Conservation (phyloP, 2,329 filamentous ascomycete genomes). For the Epichloe amarillans region DNA sequence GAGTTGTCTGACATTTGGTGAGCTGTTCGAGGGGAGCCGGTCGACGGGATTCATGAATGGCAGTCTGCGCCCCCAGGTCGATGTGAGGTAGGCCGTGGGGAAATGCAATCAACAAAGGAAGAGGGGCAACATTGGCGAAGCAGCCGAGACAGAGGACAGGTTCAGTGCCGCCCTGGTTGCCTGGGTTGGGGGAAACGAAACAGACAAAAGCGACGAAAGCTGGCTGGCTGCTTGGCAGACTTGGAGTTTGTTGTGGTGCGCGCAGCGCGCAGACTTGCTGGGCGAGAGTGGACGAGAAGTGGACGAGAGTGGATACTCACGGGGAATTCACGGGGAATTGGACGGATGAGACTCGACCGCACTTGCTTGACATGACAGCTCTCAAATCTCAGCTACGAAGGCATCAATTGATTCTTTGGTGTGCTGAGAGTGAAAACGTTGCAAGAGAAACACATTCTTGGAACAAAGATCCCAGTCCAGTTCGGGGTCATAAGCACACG, state of each 20-base stretch:
- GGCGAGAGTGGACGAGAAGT: too few relatives aligned
- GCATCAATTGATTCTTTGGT: too few relatives aligned
- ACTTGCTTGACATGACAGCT: too few relatives aligned
- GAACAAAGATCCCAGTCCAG: too few relatives aligned
- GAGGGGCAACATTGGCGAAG: background rate
- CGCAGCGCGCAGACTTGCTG: too few relatives aligned
- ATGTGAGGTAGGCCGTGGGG: background rate
- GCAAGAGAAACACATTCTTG: too few relatives aligned
- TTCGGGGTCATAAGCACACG: too few relatives aligned
- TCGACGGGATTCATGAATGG: conserved; percentile 3
- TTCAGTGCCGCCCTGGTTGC: background rate
- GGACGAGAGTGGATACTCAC: too few relatives aligned
- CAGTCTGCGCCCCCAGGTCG: background rate
- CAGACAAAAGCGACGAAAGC: background rate
- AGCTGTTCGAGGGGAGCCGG: conserved; percentile 7
- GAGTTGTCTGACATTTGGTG: conserved; percentile 30
- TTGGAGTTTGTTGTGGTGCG: background rate
- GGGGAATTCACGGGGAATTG: too few relatives aligned
- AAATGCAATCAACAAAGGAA: background rate
- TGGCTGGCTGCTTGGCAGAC: background rate
- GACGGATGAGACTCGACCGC: too few relatives aligned
- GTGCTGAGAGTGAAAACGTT: too few relatives aligned
- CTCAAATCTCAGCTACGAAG: too few relatives aligned
- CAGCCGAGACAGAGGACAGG: background rate
- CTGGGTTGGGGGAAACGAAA: background rate